Base-by-base conservation (phyloP, 2,329 filamentous ascomycete species). In the Coniochaeta prunicola region DNA sequence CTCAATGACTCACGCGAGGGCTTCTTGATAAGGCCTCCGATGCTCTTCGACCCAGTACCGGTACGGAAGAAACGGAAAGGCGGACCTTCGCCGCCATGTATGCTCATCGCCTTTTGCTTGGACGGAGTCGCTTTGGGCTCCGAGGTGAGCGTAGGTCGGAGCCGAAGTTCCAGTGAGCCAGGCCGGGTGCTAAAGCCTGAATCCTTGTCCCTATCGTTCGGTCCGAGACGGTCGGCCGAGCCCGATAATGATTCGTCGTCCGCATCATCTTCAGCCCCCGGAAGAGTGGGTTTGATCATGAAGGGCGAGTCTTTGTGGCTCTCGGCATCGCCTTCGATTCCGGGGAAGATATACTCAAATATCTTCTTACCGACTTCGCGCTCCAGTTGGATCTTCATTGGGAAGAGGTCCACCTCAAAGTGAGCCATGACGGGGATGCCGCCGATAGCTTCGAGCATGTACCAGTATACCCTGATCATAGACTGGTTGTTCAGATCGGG, bases 261-360 rank as follows among this genome's bases (percentile, higher is more conserved):
- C 9, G 80, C 80, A 21, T 84, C 80, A 1, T 81, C 77, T 1
- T 81, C 79, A 33, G 77, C 75, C 3, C 70, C 70, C 0, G 68
- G 65, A 24, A 70, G 74, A 73, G 69, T 74, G 70, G 72, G 82
- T 63, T 76, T 81, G 38, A 78, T 59, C 59, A 80, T 69, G 73
- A 87, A 85, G 0, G 87, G 85, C 6, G 86, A 86, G 58, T 85
- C 84, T 36, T 80, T 80, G 60, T 82, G 83, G 33, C 74, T 73
- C 54, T 76, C 33, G 38, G 65, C 31, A 58, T 53, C 19, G 60
- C 57, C 58, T 74, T 71, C 87, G n/a, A 71, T 77, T 21, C 89
- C 91, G 0, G 94, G 96, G 77, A 99, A 99, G 65, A 99, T 91
- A 73, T 99, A 99, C 74, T 97, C 92, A 65, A 99, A 96, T 1